phyloP scores from a whole-genome alignment of 2,329 filamentous ascomycete genomes.

The Podosphaera fusca region DNA sequence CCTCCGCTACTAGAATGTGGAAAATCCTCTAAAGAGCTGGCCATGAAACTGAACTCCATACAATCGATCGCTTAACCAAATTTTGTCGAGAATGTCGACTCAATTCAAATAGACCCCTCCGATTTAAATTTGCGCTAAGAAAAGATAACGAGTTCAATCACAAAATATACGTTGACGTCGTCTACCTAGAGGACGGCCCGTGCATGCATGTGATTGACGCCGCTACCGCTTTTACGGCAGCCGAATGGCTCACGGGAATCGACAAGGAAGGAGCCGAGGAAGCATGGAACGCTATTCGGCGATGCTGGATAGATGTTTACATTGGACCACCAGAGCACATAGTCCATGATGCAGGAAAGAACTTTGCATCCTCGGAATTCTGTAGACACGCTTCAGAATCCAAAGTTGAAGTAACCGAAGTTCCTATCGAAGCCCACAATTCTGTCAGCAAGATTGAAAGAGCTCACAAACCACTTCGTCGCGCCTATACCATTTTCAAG shows the following conservation, averaged over 20 bases:
- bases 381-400: background rate
- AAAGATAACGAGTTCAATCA: background rate
- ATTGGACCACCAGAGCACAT: background rate
- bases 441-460: background rate
- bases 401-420: background rate
- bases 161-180: background rate
- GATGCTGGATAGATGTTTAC: background rate
- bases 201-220: background rate
- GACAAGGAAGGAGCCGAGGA: background rate
- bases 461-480: background rate
- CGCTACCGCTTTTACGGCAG: background rate
- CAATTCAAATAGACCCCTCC: background rate
- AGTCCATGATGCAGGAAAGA: constrained; percentile 1
- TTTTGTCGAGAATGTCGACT: background rate
- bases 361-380: constrained; percentile 1
- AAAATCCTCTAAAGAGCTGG: background rate
- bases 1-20: background rate
- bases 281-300: background rate
- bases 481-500: background rate
- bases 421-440: background rate
- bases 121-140: background rate
- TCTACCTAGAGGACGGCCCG: background rate
- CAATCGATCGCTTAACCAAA: background rate
- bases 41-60: too few species aligned
- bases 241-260: background rate